phyloP scores from a whole-genome alignment of 2,329 filamentous ascomycete genomes.

The Fusarium sp. region DNA sequence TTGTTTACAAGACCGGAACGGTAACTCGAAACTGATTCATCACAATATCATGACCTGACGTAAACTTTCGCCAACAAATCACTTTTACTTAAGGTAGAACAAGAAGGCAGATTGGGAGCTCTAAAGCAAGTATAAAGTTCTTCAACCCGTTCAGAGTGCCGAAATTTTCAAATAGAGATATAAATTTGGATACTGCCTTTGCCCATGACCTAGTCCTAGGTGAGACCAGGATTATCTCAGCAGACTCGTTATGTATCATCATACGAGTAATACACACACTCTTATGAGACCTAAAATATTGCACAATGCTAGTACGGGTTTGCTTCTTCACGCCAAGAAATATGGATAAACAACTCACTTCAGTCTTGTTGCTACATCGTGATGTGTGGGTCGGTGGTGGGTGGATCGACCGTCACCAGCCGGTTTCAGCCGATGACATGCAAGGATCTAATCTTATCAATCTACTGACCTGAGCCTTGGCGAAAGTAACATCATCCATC shows the following conservation, averaged over 20 bases:
- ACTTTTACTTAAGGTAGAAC: not conserved
- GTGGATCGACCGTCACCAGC: slow-evolving; percentile 5
- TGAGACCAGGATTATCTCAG: not conserved
- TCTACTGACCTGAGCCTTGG: slow-evolving; percentile 42
- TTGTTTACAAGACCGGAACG: not conserved
- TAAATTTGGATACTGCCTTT: not conserved
- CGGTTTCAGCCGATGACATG: slow-evolving; percentile 34
- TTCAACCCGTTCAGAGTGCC: not conserved
- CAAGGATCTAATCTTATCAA: slow-evolving; percentile 56
- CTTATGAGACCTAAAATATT: not conserved
- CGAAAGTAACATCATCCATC: slow-evolving; percentile 46
- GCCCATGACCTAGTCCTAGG: not conserved
- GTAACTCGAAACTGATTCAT: not conserved
- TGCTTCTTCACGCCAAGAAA: not conserved
- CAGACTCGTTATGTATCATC: not conserved
- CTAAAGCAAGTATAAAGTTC: not conserved
- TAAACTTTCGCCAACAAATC: not conserved
- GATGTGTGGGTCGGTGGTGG: slow-evolving; percentile 1
- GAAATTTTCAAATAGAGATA: not conserved
- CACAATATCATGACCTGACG: not conserved
- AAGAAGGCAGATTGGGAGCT: not conserved
- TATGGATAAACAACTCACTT: not conserved
- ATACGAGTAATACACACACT: not conserved
- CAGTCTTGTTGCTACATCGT: not conserved
- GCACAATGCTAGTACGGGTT: not conserved